Base-by-base conservation (phyloP, 805 yeast genomes). In the Yarrowia yakushimensis region DNA sequence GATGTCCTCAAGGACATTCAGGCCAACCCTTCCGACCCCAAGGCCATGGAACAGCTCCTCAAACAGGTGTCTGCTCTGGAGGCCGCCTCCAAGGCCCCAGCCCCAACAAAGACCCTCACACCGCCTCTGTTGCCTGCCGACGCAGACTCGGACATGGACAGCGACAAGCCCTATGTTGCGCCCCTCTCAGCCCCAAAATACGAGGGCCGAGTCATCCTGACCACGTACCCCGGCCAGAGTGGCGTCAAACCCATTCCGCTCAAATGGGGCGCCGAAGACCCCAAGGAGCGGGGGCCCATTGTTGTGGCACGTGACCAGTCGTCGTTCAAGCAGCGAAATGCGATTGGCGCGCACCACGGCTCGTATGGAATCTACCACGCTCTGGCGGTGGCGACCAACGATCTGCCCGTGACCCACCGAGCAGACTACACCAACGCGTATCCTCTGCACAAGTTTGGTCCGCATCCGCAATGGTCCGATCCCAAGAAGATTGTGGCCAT, bases 281-380 rank as follows among this genome's bases (percentile, higher is more conserved):
- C 85, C 11, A 63, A 66, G 30, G 72, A 67, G 6, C 78, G 88
- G 69, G 86, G 86, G 13, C 87, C 88, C 9, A 72, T 85, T 46
- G 82, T 83, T 18, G 82, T 81, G 20, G 78, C 85, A 3, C 80
- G 85, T 70, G 70, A 73, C 63, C 77, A 76, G 31, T 74, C 78
- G 39, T 84, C 87, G 37, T 69, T 82, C 60, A 63, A 74, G 50
- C 80, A 79, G 67, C 85, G 85, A 70, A 85, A 85, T 68, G 79
- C 87, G 41, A 81, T 84, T 65, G 88, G 88, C 60, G 85, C 87
- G 12, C 85, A 83, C 67, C 75, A 86, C 12, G 88, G 88, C 33
- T 81, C 87, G 12, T 85, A 85, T 68, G 79, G 84, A 25, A 77
- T 85, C 50, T 85, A 85, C 73, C 87, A 84, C 67, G 88, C 88